These are phyloP conservation scores for Piloderma croceum DNA, from an alignment of 768 basidiomycete genomes.

Conservation along the genomic window DNA sequence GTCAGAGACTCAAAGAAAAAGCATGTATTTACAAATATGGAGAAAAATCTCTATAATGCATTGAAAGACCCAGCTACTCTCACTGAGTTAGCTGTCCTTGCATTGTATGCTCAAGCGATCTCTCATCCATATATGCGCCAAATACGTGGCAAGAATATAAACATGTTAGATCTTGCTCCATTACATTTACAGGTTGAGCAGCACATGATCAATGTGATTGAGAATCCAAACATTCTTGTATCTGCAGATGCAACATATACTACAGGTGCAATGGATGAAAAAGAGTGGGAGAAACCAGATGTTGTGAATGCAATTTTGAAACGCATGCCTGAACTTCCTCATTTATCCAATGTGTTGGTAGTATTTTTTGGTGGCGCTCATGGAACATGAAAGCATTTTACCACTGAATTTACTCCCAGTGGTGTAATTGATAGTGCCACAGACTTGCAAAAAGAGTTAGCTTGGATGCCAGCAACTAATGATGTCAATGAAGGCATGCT, in stretches of 20 bases:
- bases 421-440: constrained; percentile 10
- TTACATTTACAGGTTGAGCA: constrained; percentile 16
- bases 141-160: constrained; percentile 14
- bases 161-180: constrained; percentile 18
- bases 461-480: constrained; percentile 11
- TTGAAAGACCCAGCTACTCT: constrained; percentile 21
- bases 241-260: constrained; percentile 4
- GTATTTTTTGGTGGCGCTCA: constrained; percentile 13
- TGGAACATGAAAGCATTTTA: constrained; percentile 10
- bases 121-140: constrained; percentile 21
- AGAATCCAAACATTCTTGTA: constrained; percentile 17
- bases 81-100: constrained; percentile 20
- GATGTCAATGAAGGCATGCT: constrained; percentile 12
- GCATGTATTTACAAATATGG: constrained; percentile 19
- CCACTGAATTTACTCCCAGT: constrained; percentile 10
- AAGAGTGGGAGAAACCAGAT: constrained; percentile 4
- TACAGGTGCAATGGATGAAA: constrained; percentile 11
- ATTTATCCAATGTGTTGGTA: constrained; percentile 7
- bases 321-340: constrained; percentile 7
- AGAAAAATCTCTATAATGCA: constrained; percentile 19
- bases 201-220: constrained; percentile 12
- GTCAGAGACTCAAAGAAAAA: constrained; percentile 14
- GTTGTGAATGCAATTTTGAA: constrained; percentile 11
- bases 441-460: background rate
- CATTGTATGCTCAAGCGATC: constrained; percentile 15